phyloP scores from a whole-genome alignment of 2,329 filamentous ascomycete species.

The Clarireedia paspali region DNA sequence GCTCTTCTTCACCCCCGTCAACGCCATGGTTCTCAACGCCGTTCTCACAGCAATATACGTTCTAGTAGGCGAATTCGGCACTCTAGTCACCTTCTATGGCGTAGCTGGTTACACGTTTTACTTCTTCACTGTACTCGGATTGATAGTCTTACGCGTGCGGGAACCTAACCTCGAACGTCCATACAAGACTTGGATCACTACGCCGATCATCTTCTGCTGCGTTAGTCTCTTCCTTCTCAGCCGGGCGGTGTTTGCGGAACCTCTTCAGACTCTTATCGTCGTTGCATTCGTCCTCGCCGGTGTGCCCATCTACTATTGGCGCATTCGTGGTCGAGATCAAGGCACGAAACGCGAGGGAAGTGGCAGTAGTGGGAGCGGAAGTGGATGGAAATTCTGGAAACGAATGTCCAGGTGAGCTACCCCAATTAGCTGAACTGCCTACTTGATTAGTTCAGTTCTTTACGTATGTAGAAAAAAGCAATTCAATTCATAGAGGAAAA shows the following conservation, averaged over 20 bases:
- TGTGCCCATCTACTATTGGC: constrained; percentile 82
- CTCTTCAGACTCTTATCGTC: constrained; percentile 82
- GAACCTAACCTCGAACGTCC: constrained; percentile 85
- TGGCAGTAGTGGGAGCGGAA: constrained; percentile 31
- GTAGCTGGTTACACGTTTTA: constrained; percentile 97
- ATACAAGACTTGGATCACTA: constrained; percentile 94
- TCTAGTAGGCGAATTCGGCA: constrained; percentile 80
- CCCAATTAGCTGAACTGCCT: neutral
- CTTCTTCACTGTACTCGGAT: constrained; percentile 86
- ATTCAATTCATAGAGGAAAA: neutral
- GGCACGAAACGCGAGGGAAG: constrained; percentile 39
- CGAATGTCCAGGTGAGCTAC: neutral
- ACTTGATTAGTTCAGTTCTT: neutral
- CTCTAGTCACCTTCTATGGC: constrained; percentile 92
- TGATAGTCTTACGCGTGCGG: constrained; percentile 81
- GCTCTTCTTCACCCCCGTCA: constrained; percentile 89
- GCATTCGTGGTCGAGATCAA: constrained; percentile 60
- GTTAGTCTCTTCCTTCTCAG: constrained; percentile 89
- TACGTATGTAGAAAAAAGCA: neutral
- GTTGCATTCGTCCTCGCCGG: constrained; percentile 77
- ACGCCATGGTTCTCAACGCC: constrained; percentile 79
- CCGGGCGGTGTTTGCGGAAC: constrained; percentile 83
- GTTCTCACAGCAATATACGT: constrained; percentile 70
- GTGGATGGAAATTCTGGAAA: constrained; percentile 56
- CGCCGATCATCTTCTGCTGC: constrained; percentile 96